Base-by-base conservation (phyloP, 164 flowering plant species). In the Umbellularia californica region DNA sequence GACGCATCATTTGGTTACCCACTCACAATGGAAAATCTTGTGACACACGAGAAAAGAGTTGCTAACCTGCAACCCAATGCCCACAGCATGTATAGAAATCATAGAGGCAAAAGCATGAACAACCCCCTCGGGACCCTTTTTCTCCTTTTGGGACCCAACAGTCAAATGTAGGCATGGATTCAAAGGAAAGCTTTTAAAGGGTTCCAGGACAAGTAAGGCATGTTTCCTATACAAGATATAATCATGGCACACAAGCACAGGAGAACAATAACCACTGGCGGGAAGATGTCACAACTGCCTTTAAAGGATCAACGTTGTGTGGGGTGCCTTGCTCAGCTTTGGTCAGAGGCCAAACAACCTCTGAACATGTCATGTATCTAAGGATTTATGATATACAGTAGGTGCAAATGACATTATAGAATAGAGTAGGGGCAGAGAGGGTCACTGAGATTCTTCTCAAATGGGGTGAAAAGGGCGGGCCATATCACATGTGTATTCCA, bases 151-250 rank as follows among this genome's bases (percentile, higher is more conserved):
- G 17, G 70, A 68, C 77, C 79, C 63, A 77, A 76, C 78, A 62
- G 79, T 82, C 84, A 82, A 75, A 75, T 72, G 70, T 72, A 28
- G 80, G 75, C 47, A 58, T 27, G 62, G 69, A 71, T 68, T 80
- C 60, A 80, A 79, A 83, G 77, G 58, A 58, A 73, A 73, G 72
- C 72, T 69, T 70, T 52, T 69, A 35, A 50, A 76, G 71, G 55
- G 69, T 52, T 68, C 75, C 47, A 51, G 30, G 27, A 50, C 71
- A 84, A 78, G 84, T 76, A 80, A 80, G 84, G 83, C 75, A 84
- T 84, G 84, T 80, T 82, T 84, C 83, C 87, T 80, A 82, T 82
- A 82, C n/a, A 55, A 55, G n/a, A 11, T 55, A 82, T 77, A 77
- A 82, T 77, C 76, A 80, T 78, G 35, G 77, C 65, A 27, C 30